A percentile compares a stretch with the other conserved stretches of the same genome.
Conservation (phyloP, 345 rosid genomes). For the Turritis glabra region DNA sequence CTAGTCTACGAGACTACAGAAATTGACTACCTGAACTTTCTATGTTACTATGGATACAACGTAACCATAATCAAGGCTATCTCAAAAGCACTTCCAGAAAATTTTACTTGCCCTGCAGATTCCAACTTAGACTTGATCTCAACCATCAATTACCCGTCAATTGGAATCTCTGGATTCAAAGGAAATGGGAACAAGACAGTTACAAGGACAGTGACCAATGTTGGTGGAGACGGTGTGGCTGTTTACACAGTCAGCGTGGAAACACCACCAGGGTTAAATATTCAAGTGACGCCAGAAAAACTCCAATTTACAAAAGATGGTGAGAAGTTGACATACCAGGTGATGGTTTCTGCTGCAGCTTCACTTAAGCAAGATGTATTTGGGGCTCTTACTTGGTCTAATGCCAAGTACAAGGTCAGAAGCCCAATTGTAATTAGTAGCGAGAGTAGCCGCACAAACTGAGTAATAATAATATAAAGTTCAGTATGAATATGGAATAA, state of each 20-base stretch:
- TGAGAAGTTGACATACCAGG: slow-evolving; percentile 53
- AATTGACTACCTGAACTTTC: slow-evolving; percentile 70
- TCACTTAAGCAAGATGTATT: slow-evolving; percentile 46
- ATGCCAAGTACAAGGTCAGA: slow-evolving; percentile 53
- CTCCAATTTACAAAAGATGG: slow-evolving; percentile 49
- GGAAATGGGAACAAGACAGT: slow-evolving; percentile 44
- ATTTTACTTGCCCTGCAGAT: slow-evolving; percentile 56
- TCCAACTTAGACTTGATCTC: slow-evolving; percentile 51
- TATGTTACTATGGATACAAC: slow-evolving; percentile 62
- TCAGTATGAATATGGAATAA: slow-evolving; percentile 24
- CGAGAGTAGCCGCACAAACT: slow-evolving; percentile 28
- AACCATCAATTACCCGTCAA: slow-evolving; percentile 76
- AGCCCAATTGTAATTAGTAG: slow-evolving; percentile 58
- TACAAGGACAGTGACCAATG: slow-evolving; percentile 63
- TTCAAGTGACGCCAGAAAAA: slow-evolving; percentile 48
- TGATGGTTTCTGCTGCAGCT: slow-evolving; percentile 40
- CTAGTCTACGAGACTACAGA: slow-evolving; percentile 64
- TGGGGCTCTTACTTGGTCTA: slow-evolving; percentile 69
- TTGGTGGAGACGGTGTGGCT: slow-evolving; percentile 54
- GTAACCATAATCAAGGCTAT: slow-evolving; percentile 45
- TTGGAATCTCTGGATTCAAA: slow-evolving; percentile 50
- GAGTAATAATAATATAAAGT: slow-evolving; percentile 7
- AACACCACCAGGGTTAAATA: slow-evolving; percentile 41
- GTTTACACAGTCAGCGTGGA: slow-evolving; percentile 42
- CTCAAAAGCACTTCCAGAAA: slow-evolving; percentile 43